A percentile compares a stretch with the other conserved stretches of the same genome.
phyloP scores from a whole-genome alignment of 164 flowering plant species.

The Chimonanthus salicifolius region DNA sequence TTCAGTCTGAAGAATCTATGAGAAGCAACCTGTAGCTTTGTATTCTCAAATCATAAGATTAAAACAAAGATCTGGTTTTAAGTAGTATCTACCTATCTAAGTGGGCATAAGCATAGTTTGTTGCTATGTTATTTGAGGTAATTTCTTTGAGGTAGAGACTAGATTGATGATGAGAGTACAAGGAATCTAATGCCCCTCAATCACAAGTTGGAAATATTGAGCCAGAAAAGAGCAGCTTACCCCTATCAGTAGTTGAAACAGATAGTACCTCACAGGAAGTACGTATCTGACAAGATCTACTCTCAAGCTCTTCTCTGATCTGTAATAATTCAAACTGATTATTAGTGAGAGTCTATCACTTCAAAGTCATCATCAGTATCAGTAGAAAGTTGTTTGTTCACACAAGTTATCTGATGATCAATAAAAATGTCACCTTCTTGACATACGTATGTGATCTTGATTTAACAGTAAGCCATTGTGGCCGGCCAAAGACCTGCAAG shows the following conservation, averaged over 20 bases:
- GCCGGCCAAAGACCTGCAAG: slow-evolving; percentile 77
- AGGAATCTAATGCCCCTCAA: neutral
- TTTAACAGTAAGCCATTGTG: slow-evolving; percentile 87
- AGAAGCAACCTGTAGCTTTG: too few species aligned
- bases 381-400: neutral
- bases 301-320: slow-evolving; percentile 61
- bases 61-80: too few species aligned
- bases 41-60: too few species aligned
- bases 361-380: neutral
- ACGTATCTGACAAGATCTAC: slow-evolving; percentile 55
- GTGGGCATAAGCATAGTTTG: too few species aligned
- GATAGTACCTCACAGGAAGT: slow-evolving; percentile 49
- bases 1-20: neutral
- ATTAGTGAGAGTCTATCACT: neutral
- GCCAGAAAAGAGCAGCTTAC: slow-evolving; percentile 26
- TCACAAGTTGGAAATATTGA: neutral
- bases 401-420: too few species aligned
- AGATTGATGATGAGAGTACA: slow-evolving; percentile 2
- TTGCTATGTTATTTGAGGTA: neutral
- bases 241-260: slow-evolving; percentile 47
- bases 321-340: slow-evolving; percentile 19
- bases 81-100: too few species aligned
- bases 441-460: slow-evolving; percentile 69
- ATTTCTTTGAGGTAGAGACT: neutral
- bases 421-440: slow-evolving; percentile 43